Evolutionary conservation across 148 eudicot genomes (phyloP).

Genomic region (Chenopodium album): DNA sequence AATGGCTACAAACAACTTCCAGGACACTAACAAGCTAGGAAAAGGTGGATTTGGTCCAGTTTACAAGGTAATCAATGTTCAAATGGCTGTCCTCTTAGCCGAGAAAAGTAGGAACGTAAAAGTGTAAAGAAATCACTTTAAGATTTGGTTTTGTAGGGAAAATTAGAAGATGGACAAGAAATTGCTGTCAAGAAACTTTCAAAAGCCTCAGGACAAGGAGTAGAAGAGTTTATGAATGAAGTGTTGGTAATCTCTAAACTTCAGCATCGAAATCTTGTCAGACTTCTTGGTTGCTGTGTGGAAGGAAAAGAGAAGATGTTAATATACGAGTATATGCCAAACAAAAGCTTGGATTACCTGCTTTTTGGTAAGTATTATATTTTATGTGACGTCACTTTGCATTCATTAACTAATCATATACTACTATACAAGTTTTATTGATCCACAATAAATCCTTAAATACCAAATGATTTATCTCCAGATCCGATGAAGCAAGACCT

Average conservation of each 20-base stretch:
- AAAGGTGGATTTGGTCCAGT: slow-evolving; percentile 63
- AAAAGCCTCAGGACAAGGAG: slow-evolving; percentile 36
- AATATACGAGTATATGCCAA: slow-evolving; percentile 49
- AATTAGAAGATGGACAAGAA: slow-evolving; percentile 30
- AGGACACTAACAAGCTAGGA: slow-evolving; percentile 37
- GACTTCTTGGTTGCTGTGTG: slow-evolving; percentile 40
- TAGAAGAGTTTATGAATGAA: slow-evolving; percentile 43
- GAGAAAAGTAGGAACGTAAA: no score
- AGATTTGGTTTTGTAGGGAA: slow-evolving; percentile 28
- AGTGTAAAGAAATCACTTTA: neutral
- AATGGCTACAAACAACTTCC: slow-evolving; percentile 45
- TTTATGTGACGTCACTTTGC: no score
- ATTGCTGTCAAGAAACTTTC: slow-evolving; percentile 46
- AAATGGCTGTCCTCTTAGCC: no score
- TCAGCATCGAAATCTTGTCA: slow-evolving; percentile 49
- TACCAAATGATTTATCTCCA: neutral
- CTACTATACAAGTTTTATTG: no score
- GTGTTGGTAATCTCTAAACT: slow-evolving; percentile 42
- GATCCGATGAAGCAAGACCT: no score
- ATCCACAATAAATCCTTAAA: neutral
- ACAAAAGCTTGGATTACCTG: slow-evolving; percentile 40
- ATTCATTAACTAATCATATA: no score
- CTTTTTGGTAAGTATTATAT: slow-evolving; percentile 33
- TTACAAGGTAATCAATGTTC: slow-evolving; percentile 31
- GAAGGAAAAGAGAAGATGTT: slow-evolving; percentile 39